These are phyloP conservation scores for Mortierella sp. DNA, from an alignment of 371 early-diverging fungal genomes.

Conservation along the genomic window DNA sequence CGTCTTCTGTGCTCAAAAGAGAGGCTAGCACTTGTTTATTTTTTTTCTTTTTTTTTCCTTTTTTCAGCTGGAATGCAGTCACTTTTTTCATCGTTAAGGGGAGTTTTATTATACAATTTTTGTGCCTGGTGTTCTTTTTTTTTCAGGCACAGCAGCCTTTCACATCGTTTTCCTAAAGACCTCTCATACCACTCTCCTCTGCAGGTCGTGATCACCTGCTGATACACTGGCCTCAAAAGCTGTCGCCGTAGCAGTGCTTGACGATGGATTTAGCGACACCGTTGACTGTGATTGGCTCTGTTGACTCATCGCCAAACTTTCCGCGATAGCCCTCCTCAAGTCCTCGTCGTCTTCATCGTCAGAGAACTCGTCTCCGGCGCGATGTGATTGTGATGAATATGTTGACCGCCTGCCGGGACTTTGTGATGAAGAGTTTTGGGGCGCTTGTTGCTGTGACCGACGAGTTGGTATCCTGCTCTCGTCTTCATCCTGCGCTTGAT, in stretches of 20 bases:
- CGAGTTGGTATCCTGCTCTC: not conserved
- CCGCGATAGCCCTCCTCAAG: slow-evolving; percentile 35
- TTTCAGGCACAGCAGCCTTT: not conserved
- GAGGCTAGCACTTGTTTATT: slow-evolving; percentile 2
- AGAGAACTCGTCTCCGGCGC: slow-evolving; percentile 13
- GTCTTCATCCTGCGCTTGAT: slow-evolving; percentile 34
- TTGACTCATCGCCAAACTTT: slow-evolving; percentile 46
- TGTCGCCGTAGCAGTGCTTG: not conserved
- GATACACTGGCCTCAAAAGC: not conserved
- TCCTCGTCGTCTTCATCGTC: slow-evolving; percentile 44
- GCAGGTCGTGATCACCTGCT: not conserved
- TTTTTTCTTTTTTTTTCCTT: slow-evolving; percentile 22
- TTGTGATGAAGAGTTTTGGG: not conserved
- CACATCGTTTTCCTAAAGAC: not conserved
- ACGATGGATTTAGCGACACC: not conserved
- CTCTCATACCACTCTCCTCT: not conserved
- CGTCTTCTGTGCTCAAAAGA: not conserved
- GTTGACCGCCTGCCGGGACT: not conserved
- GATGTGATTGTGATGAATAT: not conserved
- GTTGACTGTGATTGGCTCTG: slow-evolving; percentile 20
- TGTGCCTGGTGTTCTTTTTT: not conserved
- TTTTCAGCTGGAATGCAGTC: slow-evolving; percentile 9
- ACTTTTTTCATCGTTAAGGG: not conserved
- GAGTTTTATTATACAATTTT: not conserved
- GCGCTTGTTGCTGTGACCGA: slow-evolving; percentile 18